Base-by-base conservation (phyloP, 495 filamentous ascomycete species). In the Clohesyomyces aquaticus region DNA sequence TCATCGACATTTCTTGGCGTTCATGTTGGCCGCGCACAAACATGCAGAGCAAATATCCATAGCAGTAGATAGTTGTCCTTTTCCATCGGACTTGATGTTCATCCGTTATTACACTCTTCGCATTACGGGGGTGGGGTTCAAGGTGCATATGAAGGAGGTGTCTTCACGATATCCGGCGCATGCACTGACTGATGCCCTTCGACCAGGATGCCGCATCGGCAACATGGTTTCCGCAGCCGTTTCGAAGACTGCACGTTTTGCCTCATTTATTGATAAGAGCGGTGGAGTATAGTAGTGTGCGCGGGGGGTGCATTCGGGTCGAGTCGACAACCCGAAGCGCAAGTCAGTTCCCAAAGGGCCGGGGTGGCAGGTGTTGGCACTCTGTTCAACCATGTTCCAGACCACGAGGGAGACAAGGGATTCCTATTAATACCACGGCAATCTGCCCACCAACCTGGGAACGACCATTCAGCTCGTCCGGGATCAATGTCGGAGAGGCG, bases 1-100 rank as follows among this genome's bases (percentile, higher is more conserved):
- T 55, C 12, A 56, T 67, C 64, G 60, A 63, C 65, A 69, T 69
- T 69, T 65, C 61, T 51, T 28, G 67, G 67, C 67, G 67, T 69
- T 66, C 1, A 21, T 59, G 52, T 28, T 51, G 51, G 23, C 46
- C 29, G 54, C 29, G 4, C 42, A 27, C 23, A 53, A 52, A 51
- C 10, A 57, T n/a, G n/a, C n/a, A n/a, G n/a, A n/a, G n/a, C n/a
- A n/a, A n/a, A n/a, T n/a, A n/a, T 69, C 60, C 47, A 69, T 69
- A 69, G 66, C 62, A 48, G 42, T 69, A 69, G 66, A 61, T 69
- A 69, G 66, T 21, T 32, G 8, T 55, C 52, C 22, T 19, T 41
- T 54, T 35, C 27, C 22, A 59, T 49, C 25, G 46, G 49, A 48
- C 23, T 46, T 51, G 29, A 61, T 49, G 27, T 50, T 64, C 22